phyloP scores from a whole-genome alignment of 2,329 filamentous ascomycete genomes.

The Fusarium napiforme region DNA sequence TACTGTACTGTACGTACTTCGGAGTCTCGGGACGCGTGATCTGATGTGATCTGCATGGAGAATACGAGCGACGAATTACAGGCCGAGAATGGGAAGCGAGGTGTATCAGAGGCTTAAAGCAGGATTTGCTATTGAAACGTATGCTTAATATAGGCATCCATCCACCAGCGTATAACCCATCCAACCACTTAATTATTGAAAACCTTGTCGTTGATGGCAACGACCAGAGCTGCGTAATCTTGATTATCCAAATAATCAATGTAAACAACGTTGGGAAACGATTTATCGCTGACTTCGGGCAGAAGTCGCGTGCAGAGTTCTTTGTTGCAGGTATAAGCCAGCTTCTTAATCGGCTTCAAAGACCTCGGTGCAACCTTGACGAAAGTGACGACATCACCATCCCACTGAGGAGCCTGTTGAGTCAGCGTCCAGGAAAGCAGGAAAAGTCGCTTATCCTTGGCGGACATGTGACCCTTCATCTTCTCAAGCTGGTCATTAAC shows the following conservation, averaged over 20 bases:
- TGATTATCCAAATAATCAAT: conserved; percentile 14
- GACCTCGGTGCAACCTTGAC: neutral
- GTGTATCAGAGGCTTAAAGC: neutral
- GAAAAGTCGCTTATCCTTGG: conserved; percentile 11
- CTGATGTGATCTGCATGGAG: conserved; percentile 6
- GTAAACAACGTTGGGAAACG: conserved; percentile 15
- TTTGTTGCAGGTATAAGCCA: conserved; percentile 9
- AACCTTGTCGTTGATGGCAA: conserved; percentile 17
- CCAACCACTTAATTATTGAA: conserved; percentile 5
- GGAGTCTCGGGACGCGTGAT: conserved; percentile 20
- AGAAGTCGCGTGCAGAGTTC: conserved; percentile 2
- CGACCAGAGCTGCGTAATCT: conserved; percentile 8
- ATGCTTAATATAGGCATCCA: neutral
- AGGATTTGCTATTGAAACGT: neutral
- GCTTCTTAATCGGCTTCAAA: neutral
- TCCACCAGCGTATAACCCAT: neutral
- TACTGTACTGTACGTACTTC: conserved; percentile 8
- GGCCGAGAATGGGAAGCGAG: neutral
- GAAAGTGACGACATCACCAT: neutral
- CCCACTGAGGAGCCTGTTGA: neutral
- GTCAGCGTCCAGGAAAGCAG: conserved; percentile 11
- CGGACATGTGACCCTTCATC: conserved; percentile 17
- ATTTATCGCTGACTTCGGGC: neutral
- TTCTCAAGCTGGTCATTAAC: conserved; percentile 6
- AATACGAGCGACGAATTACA: conserved; percentile 1